These are phyloP conservation scores for Hondaea fermentalgiana DNA, from an alignment of 108 stramenopile genomes.

Conservation along the genomic window DNA sequence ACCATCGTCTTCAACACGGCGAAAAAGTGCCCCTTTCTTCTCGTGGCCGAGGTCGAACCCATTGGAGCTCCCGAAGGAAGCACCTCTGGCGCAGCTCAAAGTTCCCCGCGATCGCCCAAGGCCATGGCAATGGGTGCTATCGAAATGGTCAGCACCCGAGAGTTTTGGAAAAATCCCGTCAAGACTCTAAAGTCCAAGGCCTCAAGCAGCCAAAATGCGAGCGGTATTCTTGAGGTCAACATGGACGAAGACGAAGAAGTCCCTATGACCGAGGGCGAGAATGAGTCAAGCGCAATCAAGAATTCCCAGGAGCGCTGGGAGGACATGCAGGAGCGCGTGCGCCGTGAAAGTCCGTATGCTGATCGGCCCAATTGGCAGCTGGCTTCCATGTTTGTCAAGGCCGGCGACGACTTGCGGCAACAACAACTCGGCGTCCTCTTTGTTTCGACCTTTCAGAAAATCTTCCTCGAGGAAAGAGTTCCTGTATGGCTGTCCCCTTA, in stretches of 20 bases:
- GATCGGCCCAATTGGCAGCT: constrained; percentile 74
- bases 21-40: constrained; percentile 2
- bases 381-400: constrained; percentile 87
- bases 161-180: constrained; percentile 16
- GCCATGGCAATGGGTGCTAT: not conserved
- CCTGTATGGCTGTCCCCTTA: constrained; percentile 84
- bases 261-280: not conserved
- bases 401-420: constrained; percentile 92
- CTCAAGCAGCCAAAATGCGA: not conserved
- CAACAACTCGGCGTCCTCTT: constrained; percentile 61
- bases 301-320: constrained; percentile 67
- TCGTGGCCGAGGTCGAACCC: not conserved
- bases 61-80: not conserved
- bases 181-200: not conserved
- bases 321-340: constrained; percentile 73
- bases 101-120: not conserved
- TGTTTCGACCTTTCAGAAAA: constrained; percentile 80
- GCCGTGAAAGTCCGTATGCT: constrained; percentile 65
- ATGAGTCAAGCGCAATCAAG: not conserved
- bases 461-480: constrained; percentile 74
- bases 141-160: not conserved
- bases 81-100: not conserved
- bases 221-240: not conserved
- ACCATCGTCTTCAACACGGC: constrained; percentile 10
- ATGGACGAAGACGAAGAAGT: not conserved